Base-by-base conservation (phyloP, 164 flowering plant species). In the Warburgia ugandensis region DNA sequence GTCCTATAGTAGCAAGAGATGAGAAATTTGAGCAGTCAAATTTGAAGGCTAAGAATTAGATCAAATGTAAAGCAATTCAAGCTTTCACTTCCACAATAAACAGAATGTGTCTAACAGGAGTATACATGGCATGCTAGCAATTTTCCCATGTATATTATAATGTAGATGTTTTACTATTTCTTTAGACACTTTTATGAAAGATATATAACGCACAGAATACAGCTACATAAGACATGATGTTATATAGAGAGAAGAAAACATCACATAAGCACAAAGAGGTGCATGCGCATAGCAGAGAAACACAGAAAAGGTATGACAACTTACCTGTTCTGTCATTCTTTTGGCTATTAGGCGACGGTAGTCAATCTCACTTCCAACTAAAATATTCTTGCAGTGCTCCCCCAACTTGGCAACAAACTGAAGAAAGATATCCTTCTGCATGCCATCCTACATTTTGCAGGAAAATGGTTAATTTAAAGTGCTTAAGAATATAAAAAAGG, bases 341-440 rank as follows among this genome's bases (percentile, higher is more conserved):
- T 77, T 64, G 36, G 91, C 88, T 50, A 80, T 73, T 25, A 81
- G 63, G 27, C 98, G 88, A 10, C 98, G 96, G 56, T 87, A 92
- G 69, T 92, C 98, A 54, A 83, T 72, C 53, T 88, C 96, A 74
- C 85, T 82, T 56, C 96, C 96, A 67, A 92, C 72, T 58, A 70
- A 57, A 64, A 83, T 60, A 56, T 31, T 71, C 58, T 81, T 74
- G 60, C 96, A 83, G 37, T 85, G 98, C 45, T 83, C 71, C 54
- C 64, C 82, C 72, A 92, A 52, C 60, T 81, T 80, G 19, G 54
- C 36, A 23, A 87, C 56, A 37, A 92, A 63, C 44, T 80, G 77
- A 46, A 51, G 70, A 59, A 92, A 92, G 29, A 92, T 78, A 48
- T 83, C 96, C 48, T 67, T 58, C 73, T 92, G 98, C 98, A 92